Evolutionary conservation across 2,329 filamentous ascomycete species (phyloP).

Genomic region (Fusarium abutilonis): DNA sequence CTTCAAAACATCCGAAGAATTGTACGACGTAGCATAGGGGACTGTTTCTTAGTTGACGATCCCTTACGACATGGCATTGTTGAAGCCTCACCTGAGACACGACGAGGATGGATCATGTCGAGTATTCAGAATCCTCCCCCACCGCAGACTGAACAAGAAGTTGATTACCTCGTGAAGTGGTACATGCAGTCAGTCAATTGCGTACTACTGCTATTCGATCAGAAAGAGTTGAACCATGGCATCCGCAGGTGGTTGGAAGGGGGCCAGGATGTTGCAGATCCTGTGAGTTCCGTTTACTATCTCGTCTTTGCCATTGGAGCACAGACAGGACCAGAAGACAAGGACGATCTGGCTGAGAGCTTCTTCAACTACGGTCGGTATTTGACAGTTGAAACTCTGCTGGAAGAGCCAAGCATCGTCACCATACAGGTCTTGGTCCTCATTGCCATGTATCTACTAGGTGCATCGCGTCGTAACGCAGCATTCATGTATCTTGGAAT

Average conservation of each 20-base stretch:
- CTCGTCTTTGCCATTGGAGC: constrained; percentile 49
- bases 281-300: constrained; percentile 41
- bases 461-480: constrained; percentile 50
- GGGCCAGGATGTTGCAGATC: constrained; percentile 31
- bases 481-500: constrained; percentile 53
- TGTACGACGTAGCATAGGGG: constrained; percentile 46
- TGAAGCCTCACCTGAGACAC: constrained; percentile 46
- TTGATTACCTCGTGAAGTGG: constrained; percentile 46
- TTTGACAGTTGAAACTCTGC: constrained; percentile 47
- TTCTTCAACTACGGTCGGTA: constrained; percentile 51
- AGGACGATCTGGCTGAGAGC: constrained; percentile 48
- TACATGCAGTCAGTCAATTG: constrained; percentile 46
- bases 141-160: constrained; percentile 39
- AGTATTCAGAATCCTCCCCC: constrained; percentile 41
- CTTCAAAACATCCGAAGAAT: constrained; percentile 50
- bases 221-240: constrained; percentile 40
- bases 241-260: constrained; percentile 46
- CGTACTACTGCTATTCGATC: constrained; percentile 48
- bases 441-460: constrained; percentile 52
- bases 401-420: constrained; percentile 50
- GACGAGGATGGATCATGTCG: constrained; percentile 43
- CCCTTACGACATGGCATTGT: constrained; percentile 49
- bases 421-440: constrained; percentile 50
- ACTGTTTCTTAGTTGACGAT: constrained; percentile 49
- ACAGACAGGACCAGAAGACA: constrained; percentile 47